Percentiles rank a stretch among this genome's conserved stretches.
Conservation (phyloP, 345 rosid species). For the Dipteronia dyeriana region DNA sequence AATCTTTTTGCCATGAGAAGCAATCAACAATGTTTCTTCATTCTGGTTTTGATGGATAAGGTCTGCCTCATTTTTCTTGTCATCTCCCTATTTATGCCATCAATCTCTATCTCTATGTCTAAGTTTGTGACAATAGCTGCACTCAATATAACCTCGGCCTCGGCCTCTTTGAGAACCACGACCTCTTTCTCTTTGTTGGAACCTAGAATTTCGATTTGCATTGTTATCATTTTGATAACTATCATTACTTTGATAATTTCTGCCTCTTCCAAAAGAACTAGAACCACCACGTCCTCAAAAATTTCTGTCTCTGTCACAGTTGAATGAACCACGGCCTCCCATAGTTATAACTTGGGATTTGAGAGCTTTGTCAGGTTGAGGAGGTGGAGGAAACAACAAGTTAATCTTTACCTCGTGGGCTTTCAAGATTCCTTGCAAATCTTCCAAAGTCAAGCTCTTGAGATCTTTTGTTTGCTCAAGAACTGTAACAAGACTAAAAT, state of each 20-base stretch:
- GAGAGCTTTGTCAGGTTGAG: background rate
- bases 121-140: too few species aligned
- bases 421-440: background rate
- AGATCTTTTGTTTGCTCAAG: background rate
- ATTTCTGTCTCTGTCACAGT: background rate
- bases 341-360: background rate
- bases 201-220: too few species aligned
- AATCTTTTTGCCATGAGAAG: too few species aligned
- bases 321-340: background rate
- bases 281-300: background rate
- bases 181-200: too few species aligned
- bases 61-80: too few species aligned
- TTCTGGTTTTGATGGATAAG: too few species aligned
- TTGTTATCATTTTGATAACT: too few species aligned
- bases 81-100: too few species aligned
- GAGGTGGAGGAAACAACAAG: background rate
- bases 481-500: background rate
- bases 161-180: too few species aligned
- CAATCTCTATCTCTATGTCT: too few species aligned
- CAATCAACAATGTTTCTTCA: too few species aligned
- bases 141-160: too few species aligned
- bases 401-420: background rate
- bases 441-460: background rate
- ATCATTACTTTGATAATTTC: background rate
- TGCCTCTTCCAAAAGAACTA: background rate